Evolutionary conservation across 2,329 filamentous ascomycete species (phyloP).

Genomic region (Paecilomyces sp.): DNA sequence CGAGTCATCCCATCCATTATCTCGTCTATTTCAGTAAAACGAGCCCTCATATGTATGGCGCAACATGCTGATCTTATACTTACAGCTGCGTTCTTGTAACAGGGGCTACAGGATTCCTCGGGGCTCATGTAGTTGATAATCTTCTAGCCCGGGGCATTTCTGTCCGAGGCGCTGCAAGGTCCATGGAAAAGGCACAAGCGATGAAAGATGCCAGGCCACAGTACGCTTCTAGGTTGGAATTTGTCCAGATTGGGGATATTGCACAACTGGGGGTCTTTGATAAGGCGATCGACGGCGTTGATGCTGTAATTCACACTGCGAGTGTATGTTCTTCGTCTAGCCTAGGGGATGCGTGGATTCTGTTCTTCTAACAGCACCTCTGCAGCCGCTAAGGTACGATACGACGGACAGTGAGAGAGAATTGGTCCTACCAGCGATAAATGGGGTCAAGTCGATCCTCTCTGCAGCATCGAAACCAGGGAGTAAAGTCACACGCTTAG

Average conservation of each 20-base stretch:
- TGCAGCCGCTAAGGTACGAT: slow-evolving; percentile 3
- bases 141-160: slow-evolving; percentile 8
- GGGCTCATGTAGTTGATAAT: slow-evolving; percentile 16
- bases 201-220: slow-evolving; percentile 7
- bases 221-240: slow-evolving; percentile 1
- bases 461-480: not conserved
- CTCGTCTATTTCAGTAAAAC: not conserved
- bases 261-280: slow-evolving; percentile 1
- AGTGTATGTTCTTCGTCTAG: slow-evolving; percentile 1
- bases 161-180: slow-evolving; percentile 9
- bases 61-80: not conserved
- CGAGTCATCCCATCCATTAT: not conserved
- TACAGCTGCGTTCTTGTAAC: slow-evolving; percentile 13
- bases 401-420: slow-evolving; percentile 6
- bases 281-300: slow-evolving; percentile 4
- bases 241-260: slow-evolving; percentile 6
- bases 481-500: slow-evolving; percentile 3
- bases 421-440: slow-evolving; percentile 6
- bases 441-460: slow-evolving; percentile 5
- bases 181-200: slow-evolving; percentile 4
- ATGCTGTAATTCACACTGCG: not conserved
- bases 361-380: no score
- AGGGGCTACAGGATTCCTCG: slow-evolving; percentile 21
- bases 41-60: no score
- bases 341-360: no score